A percentile compares a stretch with the other conserved stretches of the same genome.
These are phyloP conservation scores for Rhizopogon salebrosus DNA, from an alignment of 768 basidiomycete genomes.

Conservation along the genomic window DNA sequence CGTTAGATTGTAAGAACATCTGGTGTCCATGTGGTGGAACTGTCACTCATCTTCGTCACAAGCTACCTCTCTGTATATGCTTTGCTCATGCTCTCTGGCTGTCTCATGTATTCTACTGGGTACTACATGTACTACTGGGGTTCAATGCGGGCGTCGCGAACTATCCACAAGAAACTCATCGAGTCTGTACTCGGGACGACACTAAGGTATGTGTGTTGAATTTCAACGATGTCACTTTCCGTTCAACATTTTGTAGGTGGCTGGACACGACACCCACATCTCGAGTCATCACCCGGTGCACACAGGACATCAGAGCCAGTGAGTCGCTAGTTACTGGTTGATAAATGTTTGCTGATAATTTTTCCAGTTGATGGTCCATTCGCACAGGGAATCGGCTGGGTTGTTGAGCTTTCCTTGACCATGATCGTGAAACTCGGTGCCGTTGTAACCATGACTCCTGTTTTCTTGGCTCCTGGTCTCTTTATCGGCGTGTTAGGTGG, in stretches of 20 bases:
- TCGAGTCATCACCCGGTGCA: slow-evolving; percentile 63
- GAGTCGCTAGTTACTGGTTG: slow-evolving; percentile 1
- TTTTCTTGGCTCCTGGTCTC: slow-evolving; percentile 35
- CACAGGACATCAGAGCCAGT: slow-evolving; percentile 50
- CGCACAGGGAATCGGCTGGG: slow-evolving; percentile 15
- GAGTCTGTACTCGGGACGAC: slow-evolving; percentile 55
- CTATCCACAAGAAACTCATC: slow-evolving; percentile 48
- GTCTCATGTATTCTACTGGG: slow-evolving; percentile 28
- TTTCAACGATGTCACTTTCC: slow-evolving; percentile 15
- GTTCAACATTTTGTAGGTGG: slow-evolving; percentile 35
- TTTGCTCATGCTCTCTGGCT: slow-evolving; percentile 27
- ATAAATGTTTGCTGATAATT: neutral
- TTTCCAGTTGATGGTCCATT: slow-evolving; percentile 31
- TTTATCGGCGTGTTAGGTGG: slow-evolving; percentile 32
- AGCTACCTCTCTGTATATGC: slow-evolving; percentile 49
- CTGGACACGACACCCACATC: slow-evolving; percentile 46
- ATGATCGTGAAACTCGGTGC: slow-evolving; percentile 33
- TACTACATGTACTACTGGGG: slow-evolving; percentile 42
- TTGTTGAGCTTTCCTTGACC: slow-evolving; percentile 26
- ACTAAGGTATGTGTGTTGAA: slow-evolving; percentile 45
- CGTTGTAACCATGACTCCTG: slow-evolving; percentile 32
- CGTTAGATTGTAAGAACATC: slow-evolving; percentile 26
- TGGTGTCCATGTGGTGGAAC: neutral
- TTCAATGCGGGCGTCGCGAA: slow-evolving; percentile 45
- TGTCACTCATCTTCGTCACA: neutral